Percentiles rank a stretch among this genome's conserved stretches.
Evolutionary conservation across 805 yeast genomes (phyloP).

Genomic region (Ogataea angusta): DNA sequence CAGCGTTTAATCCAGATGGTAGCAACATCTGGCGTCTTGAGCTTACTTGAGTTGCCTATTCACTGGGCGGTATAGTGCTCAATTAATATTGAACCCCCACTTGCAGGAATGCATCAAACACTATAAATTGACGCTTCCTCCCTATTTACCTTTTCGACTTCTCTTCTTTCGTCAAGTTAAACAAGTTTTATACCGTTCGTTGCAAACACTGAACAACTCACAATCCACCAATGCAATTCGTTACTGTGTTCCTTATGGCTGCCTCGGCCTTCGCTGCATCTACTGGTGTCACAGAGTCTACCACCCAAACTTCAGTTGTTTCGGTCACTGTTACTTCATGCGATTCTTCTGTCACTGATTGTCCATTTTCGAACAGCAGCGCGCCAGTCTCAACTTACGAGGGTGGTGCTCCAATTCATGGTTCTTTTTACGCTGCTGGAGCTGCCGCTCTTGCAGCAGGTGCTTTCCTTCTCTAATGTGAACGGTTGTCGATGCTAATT

Average conservation of each 20-base stretch:
- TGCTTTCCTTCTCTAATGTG: slow-evolving; percentile 15
- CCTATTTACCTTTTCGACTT: slow-evolving; percentile 3
- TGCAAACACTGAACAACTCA: slow-evolving; percentile 1
- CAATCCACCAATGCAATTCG: slow-evolving; percentile 43
- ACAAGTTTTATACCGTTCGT: slow-evolving; percentile 6
- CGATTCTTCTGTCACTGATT: slow-evolving; percentile 35
- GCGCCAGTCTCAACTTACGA: slow-evolving; percentile 33
- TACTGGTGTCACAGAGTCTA: slow-evolving; percentile 25
- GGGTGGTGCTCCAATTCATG: slow-evolving; percentile 34
- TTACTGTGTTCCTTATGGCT: slow-evolving; percentile 35
- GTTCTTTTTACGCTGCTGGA: slow-evolving; percentile 32
- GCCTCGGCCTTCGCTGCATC: slow-evolving; percentile 34
- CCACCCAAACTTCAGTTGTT: slow-evolving; percentile 33
- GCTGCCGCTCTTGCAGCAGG: slow-evolving; percentile 35
- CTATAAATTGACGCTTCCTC: slow-evolving; percentile 6
- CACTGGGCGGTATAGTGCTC: neutral
- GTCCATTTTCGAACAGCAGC: slow-evolving; percentile 19
- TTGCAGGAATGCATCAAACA: neutral
- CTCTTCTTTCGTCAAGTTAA: slow-evolving; percentile 1
- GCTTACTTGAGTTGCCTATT: neutral
- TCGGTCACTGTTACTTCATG: slow-evolving; percentile 38
- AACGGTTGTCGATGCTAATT: slow-evolving; percentile 1
- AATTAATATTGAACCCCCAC: slow-evolving; percentile 1
- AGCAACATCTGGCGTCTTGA: slow-evolving; percentile 4
- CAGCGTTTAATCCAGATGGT: neutral